Percentiles rank a stretch among this genome's conserved stretches.
phyloP scores from a whole-genome alignment of 257 asterid genomes.

The Solanum lycopersicoides region DNA sequence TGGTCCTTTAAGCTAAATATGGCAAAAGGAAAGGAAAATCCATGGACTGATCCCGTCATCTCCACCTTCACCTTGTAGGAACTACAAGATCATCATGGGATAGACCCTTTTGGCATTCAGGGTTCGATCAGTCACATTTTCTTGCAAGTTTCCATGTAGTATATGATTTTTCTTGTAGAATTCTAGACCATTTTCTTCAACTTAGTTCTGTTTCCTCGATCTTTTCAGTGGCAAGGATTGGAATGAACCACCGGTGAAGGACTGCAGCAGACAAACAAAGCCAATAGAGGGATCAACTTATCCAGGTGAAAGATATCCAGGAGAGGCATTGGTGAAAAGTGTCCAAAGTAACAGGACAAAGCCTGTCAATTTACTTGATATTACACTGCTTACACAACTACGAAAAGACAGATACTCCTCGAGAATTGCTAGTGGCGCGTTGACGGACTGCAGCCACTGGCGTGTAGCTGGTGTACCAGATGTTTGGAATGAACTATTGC shows the following conservation, averaged over 20 bases:
- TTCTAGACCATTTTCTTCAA: not conserved
- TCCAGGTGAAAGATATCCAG: constrained; percentile 43
- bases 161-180: not conserved
- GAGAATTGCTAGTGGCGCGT: constrained; percentile 26
- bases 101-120: not conserved
- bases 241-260: constrained; percentile 30
- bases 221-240: constrained; percentile 46
- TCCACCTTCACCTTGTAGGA: not conserved
- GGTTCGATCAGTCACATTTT: not conserved
- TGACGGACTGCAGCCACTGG: constrained; percentile 24
- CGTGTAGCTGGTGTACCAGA: not conserved
- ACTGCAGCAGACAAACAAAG: constrained; percentile 37
- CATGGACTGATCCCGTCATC: not conserved
- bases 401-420: constrained; percentile 50
- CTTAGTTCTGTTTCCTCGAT: not conserved
- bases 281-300: constrained; percentile 38
- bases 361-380: constrained; percentile 42
- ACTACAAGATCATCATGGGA: not conserved
- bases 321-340: constrained; percentile 48
- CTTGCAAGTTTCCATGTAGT: not conserved
- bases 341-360: constrained; percentile 36
- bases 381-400: constrained; percentile 43
- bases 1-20: not conserved
- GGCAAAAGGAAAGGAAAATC: not conserved
- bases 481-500: constrained; percentile 50